These are phyloP conservation scores for Aureoboletus auriporus DNA, from an alignment of 768 basidiomycete genomes.

Conservation along the genomic window DNA sequence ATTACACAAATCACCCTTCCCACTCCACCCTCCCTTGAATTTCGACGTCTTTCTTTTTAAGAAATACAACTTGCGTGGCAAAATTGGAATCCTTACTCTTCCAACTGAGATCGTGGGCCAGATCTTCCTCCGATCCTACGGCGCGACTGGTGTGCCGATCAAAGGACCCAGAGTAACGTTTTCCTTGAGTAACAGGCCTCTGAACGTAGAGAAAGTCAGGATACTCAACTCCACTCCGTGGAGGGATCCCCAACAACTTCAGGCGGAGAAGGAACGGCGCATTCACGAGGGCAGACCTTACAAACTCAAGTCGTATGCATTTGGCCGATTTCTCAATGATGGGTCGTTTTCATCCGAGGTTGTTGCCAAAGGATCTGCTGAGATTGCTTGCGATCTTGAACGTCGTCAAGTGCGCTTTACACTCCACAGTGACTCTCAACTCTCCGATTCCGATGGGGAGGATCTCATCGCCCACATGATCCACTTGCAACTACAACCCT, in stretches of 20 bases:
- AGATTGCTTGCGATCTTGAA: slow-evolving; percentile 36
- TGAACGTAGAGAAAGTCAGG: slow-evolving; percentile 22
- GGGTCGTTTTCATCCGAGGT: slow-evolving; percentile 33
- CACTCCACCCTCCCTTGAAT: slow-evolving; percentile 23
- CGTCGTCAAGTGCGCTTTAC: slow-evolving; percentile 29
- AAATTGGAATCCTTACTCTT: slow-evolving; percentile 30
- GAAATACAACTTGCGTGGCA: slow-evolving; percentile 16
- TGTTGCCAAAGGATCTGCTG: slow-evolving; percentile 20
- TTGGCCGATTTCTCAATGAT: slow-evolving; percentile 35
- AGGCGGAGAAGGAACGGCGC: slow-evolving; percentile 21
- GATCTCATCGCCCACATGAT: not conserved
- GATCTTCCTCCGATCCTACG: slow-evolving; percentile 27
- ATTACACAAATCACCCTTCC: slow-evolving; percentile 33
- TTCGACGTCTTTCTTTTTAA: slow-evolving; percentile 33
- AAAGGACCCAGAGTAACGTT: slow-evolving; percentile 24
- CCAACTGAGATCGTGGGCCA: slow-evolving; percentile 17
- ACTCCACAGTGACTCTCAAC: slow-evolving; percentile 22
- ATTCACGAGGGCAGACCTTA: slow-evolving; percentile 20
- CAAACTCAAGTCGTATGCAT: slow-evolving; percentile 24
- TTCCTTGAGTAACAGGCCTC: slow-evolving; percentile 15
- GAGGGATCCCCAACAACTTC: slow-evolving; percentile 28
- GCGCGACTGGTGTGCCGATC: slow-evolving; percentile 21
- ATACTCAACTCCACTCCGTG: slow-evolving; percentile 23
- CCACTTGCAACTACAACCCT: not conserved
- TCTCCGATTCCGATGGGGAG: slow-evolving; percentile 2